Evolutionary conservation across 495 filamentous ascomycete genomes (phyloP).

Genomic region (Rusavskia elegans): DNA sequence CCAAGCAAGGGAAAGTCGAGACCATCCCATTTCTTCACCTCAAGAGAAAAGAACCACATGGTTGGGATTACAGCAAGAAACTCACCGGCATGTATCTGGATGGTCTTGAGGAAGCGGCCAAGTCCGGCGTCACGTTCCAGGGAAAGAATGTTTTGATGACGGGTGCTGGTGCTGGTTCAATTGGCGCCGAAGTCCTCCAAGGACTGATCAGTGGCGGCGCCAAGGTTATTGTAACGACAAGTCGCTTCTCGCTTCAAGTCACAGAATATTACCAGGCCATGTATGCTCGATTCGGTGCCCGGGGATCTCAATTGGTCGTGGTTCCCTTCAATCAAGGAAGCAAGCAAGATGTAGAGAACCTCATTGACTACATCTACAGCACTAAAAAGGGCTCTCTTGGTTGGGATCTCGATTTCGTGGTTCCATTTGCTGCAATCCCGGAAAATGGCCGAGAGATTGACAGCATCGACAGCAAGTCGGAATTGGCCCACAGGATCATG

Average conservation of each 20-base stretch:
- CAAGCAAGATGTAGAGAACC: constrained; percentile 87
- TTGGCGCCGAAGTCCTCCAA: constrained; percentile 95
- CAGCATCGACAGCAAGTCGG: constrained; percentile 91
- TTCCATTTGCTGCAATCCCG: constrained; percentile 94
- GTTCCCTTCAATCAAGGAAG: constrained; percentile 98
- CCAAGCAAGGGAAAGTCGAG: constrained; percentile 77
- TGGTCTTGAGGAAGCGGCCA: constrained; percentile 76
- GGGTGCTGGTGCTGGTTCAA: constrained; percentile 92
- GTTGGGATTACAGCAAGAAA: constrained; percentile 99
- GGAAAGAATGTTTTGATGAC: constrained; percentile 98
- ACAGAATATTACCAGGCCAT: constrained; percentile 99
- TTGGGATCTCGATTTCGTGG: constrained; percentile 93
- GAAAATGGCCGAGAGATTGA: constrained; percentile 98
- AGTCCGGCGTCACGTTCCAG: constrained; percentile 73
- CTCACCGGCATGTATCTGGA: constrained; percentile 84
- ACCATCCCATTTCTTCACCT: constrained; percentile 96
- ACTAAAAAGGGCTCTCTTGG: constrained; percentile 79
- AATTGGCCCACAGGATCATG: constrained; percentile 98
- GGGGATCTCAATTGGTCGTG: constrained; percentile 90
- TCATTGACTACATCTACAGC: constrained; percentile 93
- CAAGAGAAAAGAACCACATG: constrained; percentile 83
- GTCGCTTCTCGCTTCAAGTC: constrained; percentile 88
- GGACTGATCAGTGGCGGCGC: constrained; percentile 93
- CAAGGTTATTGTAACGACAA: constrained; percentile 90
- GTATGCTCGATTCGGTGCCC: constrained; percentile 85